These are phyloP conservation scores for Nakazawaea anatomiae DNA, from an alignment of 805 yeast species.

Conservation along the genomic window DNA sequence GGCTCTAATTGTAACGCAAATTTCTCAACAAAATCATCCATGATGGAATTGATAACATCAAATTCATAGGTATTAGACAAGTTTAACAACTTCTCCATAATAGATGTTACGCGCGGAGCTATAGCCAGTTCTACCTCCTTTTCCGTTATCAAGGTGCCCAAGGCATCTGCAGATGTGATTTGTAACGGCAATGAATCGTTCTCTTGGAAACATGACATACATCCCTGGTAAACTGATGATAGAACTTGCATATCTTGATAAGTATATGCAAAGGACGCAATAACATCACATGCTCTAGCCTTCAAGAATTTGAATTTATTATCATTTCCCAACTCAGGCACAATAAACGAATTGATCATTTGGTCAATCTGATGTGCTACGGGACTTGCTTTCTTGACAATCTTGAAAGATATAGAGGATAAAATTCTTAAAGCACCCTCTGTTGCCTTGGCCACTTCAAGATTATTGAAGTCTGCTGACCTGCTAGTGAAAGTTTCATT, in stretches of 20 bases:
- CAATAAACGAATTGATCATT: conserved; percentile 51
- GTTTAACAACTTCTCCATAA: conserved; percentile 70
- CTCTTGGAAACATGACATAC: conserved; percentile 28
- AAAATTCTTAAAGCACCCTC: conserved; percentile 77
- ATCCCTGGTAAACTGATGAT: conserved; percentile 28
- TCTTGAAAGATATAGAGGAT: conserved; percentile 56
- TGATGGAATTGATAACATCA: conserved; percentile 78
- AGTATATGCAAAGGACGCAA: conserved; percentile 25
- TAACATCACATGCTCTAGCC: conserved; percentile 61
- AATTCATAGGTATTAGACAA: conserved; percentile 73
- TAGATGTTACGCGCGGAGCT: conserved; percentile 56
- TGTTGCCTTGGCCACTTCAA: conserved; percentile 45
- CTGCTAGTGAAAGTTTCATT: conserved; percentile 35
- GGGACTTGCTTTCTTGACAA: conserved; percentile 46
- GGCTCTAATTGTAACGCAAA: conserved; percentile 87
- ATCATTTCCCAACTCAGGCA: conserved; percentile 52
- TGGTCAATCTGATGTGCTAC: conserved; percentile 55
- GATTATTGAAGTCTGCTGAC: conserved; percentile 22
- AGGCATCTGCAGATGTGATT: conserved; percentile 47
- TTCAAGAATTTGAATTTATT: conserved; percentile 57
- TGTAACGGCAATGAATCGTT: conserved; percentile 41
- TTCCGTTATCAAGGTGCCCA: conserved; percentile 35
- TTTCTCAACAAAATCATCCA: conserved; percentile 89
- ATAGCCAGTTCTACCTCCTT: conserved; percentile 52
- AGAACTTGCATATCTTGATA: conserved; percentile 21